Conservation (phyloP, 345 rosid genomes). For the Gossypium anomalum region DNA sequence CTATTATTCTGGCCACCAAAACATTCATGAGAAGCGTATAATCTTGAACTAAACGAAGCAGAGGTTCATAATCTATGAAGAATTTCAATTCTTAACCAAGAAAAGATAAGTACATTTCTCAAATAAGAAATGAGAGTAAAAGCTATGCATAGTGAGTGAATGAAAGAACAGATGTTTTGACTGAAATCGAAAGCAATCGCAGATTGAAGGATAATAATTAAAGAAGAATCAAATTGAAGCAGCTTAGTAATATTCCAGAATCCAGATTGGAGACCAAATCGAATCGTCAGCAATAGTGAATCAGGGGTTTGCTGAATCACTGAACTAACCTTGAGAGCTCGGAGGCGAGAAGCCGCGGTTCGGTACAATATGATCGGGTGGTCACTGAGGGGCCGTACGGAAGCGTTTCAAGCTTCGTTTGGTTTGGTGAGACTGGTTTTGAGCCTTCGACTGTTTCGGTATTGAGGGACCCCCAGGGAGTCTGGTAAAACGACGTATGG, state of each 20-base stretch:
- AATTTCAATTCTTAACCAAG: not conserved
- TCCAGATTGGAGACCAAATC: not conserved
- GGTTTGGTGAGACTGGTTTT: too few relatives aligned
- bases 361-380: slow-evolving; percentile 43
- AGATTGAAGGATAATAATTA: slow-evolving; percentile 7
- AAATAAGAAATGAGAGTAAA: not conserved
- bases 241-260: not conserved
- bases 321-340: slow-evolving; percentile 45
- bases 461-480: too few relatives aligned
- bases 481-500: too few relatives aligned
- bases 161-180: slow-evolving; percentile 17
- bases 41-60: not conserved
- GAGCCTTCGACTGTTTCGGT: too few relatives aligned
- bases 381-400: slow-evolving; percentile 11
- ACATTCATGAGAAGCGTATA: not conserved
- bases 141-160: slow-evolving; percentile 13
- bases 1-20: not conserved
- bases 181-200: not conserved
- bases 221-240: slow-evolving; percentile 4
- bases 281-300: not conserved
- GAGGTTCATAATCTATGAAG: not conserved
- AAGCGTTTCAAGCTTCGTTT: too few relatives aligned
- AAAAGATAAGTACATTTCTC: not conserved
- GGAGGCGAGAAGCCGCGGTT: slow-evolving; percentile 36
- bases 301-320: slow-evolving; percentile 6